These are phyloP conservation scores for Tulasnella sp. DNA, from an alignment of 768 basidiomycete genomes.

Conservation along the genomic window DNA sequence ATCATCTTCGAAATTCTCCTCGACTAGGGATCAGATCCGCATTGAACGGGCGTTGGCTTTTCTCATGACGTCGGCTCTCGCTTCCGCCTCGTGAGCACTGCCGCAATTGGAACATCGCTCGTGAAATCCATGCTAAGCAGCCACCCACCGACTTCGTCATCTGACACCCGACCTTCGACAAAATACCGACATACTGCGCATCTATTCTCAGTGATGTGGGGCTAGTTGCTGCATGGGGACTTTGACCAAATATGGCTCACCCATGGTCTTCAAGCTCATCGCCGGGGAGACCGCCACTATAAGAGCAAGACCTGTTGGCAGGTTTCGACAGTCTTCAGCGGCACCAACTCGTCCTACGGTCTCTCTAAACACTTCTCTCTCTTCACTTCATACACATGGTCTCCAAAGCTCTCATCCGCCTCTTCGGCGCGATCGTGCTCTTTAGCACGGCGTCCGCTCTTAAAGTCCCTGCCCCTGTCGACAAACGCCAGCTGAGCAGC, in stretches of 20 bases:
- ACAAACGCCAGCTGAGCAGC: conserved; percentile 2
- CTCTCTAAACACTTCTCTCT: neutral
- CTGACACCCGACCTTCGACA: conserved; percentile 5
- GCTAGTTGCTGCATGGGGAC: neutral
- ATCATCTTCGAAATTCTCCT: neutral
- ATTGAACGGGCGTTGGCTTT: neutral
- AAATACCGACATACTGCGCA: conserved; percentile 1
- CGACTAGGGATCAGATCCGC: conserved; percentile 1
- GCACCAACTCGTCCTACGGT: neutral
- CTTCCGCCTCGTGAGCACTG: neutral
- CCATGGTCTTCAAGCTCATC: neutral
- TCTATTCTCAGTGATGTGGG: neutral
- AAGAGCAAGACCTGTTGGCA: neutral
- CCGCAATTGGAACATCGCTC: neutral
- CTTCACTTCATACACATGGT: neutral
- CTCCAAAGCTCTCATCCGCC: conserved; percentile 10
- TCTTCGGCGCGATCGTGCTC: conserved; percentile 6
- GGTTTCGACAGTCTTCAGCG: neutral
- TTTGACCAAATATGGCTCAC: neutral
- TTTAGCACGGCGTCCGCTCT: neutral
- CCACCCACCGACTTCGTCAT: neutral
- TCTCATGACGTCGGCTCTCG: neutral
- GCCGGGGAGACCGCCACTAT: neutral
- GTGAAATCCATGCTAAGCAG: neutral
- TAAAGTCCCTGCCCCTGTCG: neutral